Base-by-base conservation (phyloP, 2,329 filamentous ascomycete species). In the Colletotrichum godetiae region DNA sequence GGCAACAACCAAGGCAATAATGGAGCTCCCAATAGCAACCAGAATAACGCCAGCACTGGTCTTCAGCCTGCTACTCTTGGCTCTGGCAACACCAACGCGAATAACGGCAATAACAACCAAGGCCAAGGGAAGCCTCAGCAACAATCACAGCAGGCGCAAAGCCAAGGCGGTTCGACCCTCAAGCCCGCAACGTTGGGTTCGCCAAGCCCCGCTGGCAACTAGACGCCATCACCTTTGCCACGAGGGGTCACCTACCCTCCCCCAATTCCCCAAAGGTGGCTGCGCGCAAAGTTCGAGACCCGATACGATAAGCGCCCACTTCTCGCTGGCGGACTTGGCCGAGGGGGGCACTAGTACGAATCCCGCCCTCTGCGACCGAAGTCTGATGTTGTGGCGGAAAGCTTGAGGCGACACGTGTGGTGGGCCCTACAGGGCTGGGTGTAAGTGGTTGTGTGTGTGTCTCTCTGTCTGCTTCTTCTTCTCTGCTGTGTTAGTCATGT, bases 111-210 rank as follows among this genome's bases (percentile, higher is more conserved):
- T 5, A 13, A 37, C 7, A 63, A 29, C 35, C 56, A 63, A 5
- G 27, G n/a, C 29, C 55, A 57, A 22, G 15, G 29, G 1, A 46
- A 74, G 57, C 31, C 60, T 31, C 64, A 62, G 49, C 64, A 68
- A 29, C 65, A 55, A 22, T 52, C 57, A 75, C 53, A 60, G 10
- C 46, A 57, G 29, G 37, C 65, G 22, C 37, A 49, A 42, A 37
- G 11, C 24, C 13, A 19, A 22, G 13, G n/a, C 19, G 33, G 59
- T 33, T 31, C 37, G 5, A 5, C 29, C 27, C 33, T 65, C 2
- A 59, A 59, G 42, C 70, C 70, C 35, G 70, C 70, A 4, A 42
- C 49, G 19, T 22, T 73, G 42, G 66, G 66, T n/a, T 46, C 66
- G 8, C 42, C 66, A 13, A 60, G 15, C 10, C 65, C 69, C 15